Percentiles rank a stretch among this genome's conserved stretches.
Evolutionary conservation across 805 yeast species (phyloP).

Genomic region (Suhomyces sp.): DNA sequence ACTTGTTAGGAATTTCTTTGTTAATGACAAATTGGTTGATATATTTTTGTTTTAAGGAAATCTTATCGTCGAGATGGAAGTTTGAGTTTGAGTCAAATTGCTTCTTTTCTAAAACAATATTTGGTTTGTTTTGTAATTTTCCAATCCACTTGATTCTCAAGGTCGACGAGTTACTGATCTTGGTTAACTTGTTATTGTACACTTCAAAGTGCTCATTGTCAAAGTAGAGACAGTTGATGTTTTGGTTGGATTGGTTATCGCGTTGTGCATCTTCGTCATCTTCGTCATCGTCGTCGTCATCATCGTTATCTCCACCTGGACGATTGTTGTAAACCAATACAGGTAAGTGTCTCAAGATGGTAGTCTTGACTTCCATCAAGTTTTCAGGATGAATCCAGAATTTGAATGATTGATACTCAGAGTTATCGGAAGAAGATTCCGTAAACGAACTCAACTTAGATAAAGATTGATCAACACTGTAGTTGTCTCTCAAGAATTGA

Average conservation of each 20-base stretch:
- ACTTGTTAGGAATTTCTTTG: constrained; percentile 13
- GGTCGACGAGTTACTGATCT: constrained; percentile 66
- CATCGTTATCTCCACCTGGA: constrained; percentile 46
- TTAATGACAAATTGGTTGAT: constrained; percentile 61
- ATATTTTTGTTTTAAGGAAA: constrained; percentile 76
- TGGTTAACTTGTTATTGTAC: constrained; percentile 79
- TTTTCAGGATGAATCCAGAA: constrained; percentile 98
- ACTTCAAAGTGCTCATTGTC: constrained; percentile 81
- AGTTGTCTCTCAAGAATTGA: constrained; percentile 76
- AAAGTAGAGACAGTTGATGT: constrained; percentile 81
- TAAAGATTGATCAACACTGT: constrained; percentile 47
- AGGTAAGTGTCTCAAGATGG: constrained; percentile 88
- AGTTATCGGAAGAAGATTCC: constrained; percentile 27
- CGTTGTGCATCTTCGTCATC: constrained; percentile 31
- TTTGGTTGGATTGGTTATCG: constrained; percentile 47
- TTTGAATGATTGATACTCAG: constrained; percentile 63
- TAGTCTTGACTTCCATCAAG: constrained; percentile 95
- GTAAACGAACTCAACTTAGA: constrained; percentile 48
- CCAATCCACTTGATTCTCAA: constrained; percentile 92
- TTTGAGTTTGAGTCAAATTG: constrained; percentile 55
- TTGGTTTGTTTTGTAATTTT: constrained; percentile 69
- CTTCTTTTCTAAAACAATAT: constrained; percentile 78
- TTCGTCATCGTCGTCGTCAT: constrained; percentile 55
- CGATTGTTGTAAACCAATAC: constrained; percentile 67
- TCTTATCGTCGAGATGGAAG: constrained; percentile 57